phyloP scores from a whole-genome alignment of 2,329 filamentous ascomycete genomes.

The Gaeumannomyces sp. region DNA sequence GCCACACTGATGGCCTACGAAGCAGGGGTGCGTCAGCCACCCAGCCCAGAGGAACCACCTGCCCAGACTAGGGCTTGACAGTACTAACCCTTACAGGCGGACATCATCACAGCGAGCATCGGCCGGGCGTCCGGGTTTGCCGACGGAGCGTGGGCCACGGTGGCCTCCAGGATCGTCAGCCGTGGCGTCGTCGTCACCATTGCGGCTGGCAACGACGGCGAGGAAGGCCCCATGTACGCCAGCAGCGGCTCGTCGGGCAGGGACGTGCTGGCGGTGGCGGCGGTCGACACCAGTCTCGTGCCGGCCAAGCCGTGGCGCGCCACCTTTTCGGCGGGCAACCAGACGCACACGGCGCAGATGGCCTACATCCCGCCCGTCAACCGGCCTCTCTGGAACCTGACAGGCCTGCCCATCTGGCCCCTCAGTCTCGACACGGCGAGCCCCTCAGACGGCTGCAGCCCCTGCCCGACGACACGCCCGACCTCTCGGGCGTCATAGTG shows the following conservation, averaged over 20 bases:
- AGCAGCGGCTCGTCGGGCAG: slow-evolving; percentile 26
- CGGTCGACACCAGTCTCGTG: slow-evolving; percentile 25
- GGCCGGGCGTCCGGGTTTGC: slow-evolving; percentile 26
- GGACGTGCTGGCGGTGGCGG: slow-evolving; percentile 37
- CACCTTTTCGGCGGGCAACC: slow-evolving; percentile 11
- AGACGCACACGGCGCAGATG: slow-evolving; percentile 9
- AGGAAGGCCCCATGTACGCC: slow-evolving; percentile 30
- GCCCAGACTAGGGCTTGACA: rapidly evolving
- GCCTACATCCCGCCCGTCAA: slow-evolving; percentile 13
- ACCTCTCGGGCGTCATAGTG: slow-evolving; percentile 34
- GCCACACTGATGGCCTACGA: slow-evolving; percentile 29
- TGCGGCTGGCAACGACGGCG: slow-evolving; percentile 38
- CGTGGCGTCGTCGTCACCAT: slow-evolving; percentile 34
- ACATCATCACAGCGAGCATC: slow-evolving; percentile 32
- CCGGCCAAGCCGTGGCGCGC: slow-evolving; percentile 15
- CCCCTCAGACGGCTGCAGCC: slow-evolving; percentile 31
- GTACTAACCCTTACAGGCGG: slow-evolving; percentile 13
- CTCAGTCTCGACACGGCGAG: slow-evolving; percentile 17
- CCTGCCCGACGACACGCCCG: slow-evolving; percentile 30
- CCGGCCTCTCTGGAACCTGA: slow-evolving; percentile 15
- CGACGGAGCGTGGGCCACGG: slow-evolving; percentile 25
- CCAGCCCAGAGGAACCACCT: no score
- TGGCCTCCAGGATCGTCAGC: slow-evolving; percentile 35
- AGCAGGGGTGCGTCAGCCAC: slow-evolving; percentile 21
- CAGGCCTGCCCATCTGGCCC: slow-evolving; percentile 20